Percentiles rank a stretch among this genome's conserved stretches.
phyloP scores from a whole-genome alignment of 768 basidiomycete species.

The Psilocybe cubensis region DNA sequence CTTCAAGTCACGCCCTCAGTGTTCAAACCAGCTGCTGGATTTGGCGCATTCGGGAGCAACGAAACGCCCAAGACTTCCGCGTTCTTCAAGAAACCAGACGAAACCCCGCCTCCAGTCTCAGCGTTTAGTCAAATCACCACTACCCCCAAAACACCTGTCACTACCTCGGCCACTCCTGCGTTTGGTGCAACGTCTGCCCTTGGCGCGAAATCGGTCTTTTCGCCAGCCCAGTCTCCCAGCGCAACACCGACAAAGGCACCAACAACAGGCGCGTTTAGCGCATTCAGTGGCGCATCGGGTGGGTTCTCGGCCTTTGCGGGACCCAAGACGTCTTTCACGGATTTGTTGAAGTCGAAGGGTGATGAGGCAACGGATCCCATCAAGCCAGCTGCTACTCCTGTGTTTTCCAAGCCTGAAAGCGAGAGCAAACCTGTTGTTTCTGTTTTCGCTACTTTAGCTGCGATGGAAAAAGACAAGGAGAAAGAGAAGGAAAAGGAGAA shows the following conservation, averaged over 20 bases:
- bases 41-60: slow-evolving; percentile 51
- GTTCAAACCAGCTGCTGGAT: slow-evolving; percentile 44
- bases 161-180: slow-evolving; percentile 19
- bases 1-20: slow-evolving; percentile 30
- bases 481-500: slow-evolving; percentile 9
- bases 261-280: slow-evolving; percentile 48
- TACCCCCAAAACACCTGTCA: slow-evolving; percentile 23
- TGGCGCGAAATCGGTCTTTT: slow-evolving; percentile 35
- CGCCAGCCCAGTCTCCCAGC: slow-evolving; percentile 25
- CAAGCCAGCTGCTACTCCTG: slow-evolving; percentile 4
- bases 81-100: slow-evolving; percentile 48
- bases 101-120: slow-evolving; percentile 37
- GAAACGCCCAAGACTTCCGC: slow-evolving; percentile 49
- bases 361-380: slow-evolving; percentile 19
- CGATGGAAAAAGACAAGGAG: neutral
- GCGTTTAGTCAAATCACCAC: slow-evolving; percentile 36
- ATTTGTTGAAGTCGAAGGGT: slow-evolving; percentile 52
- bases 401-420: slow-evolving; percentile 3
- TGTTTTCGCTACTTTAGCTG: slow-evolving; percentile 13
- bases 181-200: slow-evolving; percentile 44
- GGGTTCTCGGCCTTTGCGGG: slow-evolving; percentile 48
- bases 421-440: slow-evolving; percentile 9
- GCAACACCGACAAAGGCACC: slow-evolving; percentile 32
- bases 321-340: slow-evolving; percentile 54
- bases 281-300: slow-evolving; percentile 47